phyloP scores from a whole-genome alignment of 352 stramenopile genomes.

The Globisporangium spiculum region DNA sequence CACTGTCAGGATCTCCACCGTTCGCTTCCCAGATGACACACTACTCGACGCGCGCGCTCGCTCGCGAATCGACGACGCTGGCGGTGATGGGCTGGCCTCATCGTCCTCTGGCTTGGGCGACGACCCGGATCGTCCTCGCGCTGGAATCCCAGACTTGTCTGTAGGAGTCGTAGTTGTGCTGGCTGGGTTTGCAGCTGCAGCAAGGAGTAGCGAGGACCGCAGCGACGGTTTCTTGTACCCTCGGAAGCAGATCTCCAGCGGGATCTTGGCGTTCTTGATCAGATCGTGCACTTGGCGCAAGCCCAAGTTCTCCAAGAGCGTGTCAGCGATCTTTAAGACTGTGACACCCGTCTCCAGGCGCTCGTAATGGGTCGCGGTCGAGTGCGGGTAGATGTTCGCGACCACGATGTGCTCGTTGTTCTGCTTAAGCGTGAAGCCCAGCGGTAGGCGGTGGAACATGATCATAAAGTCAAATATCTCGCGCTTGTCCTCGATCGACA shows the following conservation, averaged over 20 bases:
- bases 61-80: neutral
- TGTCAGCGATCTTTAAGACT: constrained; percentile 72
- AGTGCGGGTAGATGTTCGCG: constrained; percentile 82
- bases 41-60: constrained; percentile 9
- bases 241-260: constrained; percentile 66
- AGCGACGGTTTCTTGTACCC: constrained; percentile 34
- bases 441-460: constrained; percentile 80
- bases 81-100: neutral
- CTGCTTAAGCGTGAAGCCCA: constrained; percentile 86
- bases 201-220: constrained; percentile 12
- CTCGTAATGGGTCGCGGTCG: constrained; percentile 68
- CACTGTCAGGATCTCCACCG: constrained; percentile 10
- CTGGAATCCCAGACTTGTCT: neutral
- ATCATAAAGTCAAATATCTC: constrained; percentile 67
- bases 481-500: constrained; percentile 18
- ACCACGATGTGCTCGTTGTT: constrained; percentile 73
- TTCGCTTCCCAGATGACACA: neutral
- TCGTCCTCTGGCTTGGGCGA: constrained; percentile 16
- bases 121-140: constrained; percentile 2
- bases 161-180: neutral
- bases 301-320: constrained; percentile 49
- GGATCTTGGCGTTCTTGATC: constrained; percentile 73
- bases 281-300: constrained; percentile 83
- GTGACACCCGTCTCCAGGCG: constrained; percentile 64
- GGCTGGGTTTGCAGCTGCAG: constrained; percentile 6